Conservation (phyloP, 495 filamentous ascomycete genomes). For the Paragyromitra xinjiangensis region DNA sequence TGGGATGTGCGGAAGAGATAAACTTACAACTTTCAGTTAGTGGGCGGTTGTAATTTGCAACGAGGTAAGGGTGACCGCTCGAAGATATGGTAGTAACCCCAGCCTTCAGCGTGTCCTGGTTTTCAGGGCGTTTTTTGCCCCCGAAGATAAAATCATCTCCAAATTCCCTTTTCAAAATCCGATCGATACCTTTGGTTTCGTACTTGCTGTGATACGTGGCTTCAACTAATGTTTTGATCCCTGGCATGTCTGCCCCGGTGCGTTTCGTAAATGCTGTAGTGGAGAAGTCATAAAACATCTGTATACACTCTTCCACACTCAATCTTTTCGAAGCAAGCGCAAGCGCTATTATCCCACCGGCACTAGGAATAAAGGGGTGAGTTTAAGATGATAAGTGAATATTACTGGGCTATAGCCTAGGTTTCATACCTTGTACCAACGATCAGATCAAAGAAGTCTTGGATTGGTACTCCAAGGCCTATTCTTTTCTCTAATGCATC, state of each 20-base stretch:
- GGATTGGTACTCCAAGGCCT: conserved; percentile 57
- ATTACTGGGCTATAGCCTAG: neutral
- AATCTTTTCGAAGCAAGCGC: conserved; percentile 63
- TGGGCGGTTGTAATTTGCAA: conserved; percentile 62
- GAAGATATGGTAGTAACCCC: conserved; percentile 59
- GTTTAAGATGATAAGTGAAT: neutral
- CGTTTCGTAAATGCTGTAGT: conserved; percentile 52
- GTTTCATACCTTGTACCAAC: conserved; percentile 61
- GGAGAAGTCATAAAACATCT: conserved; percentile 48
- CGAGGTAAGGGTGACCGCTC: conserved; percentile 56
- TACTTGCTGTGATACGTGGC: conserved; percentile 60
- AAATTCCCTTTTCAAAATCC: conserved; percentile 57
- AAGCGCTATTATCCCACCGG: conserved; percentile 65
- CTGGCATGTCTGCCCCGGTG: conserved; percentile 34
- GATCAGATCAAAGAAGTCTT: conserved; percentile 62
- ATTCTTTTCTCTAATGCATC: conserved; percentile 47
- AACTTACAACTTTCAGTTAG: conserved; percentile 39
- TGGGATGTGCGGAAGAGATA: neutral
- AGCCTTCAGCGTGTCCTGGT: conserved; percentile 54
- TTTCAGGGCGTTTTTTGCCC: conserved; percentile 38
- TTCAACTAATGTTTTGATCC: conserved; percentile 56
- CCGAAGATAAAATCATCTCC: conserved; percentile 59
- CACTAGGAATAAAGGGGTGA: conserved; percentile 54
- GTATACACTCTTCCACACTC: conserved; percentile 37
- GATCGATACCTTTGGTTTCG: conserved; percentile 56